phyloP scores from a whole-genome alignment of 345 rosid genomes.

The Passiflora organensis region DNA sequence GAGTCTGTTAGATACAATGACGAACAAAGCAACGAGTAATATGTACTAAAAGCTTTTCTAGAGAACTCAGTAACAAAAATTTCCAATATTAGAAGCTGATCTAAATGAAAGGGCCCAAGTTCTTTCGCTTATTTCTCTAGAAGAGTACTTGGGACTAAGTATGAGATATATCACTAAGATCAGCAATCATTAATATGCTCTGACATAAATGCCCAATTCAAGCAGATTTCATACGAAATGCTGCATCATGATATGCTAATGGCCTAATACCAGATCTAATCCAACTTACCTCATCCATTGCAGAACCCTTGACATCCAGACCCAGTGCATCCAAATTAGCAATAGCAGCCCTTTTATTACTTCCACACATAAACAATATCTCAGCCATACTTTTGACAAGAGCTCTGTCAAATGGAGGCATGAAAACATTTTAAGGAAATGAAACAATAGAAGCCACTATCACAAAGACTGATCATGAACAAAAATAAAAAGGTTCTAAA shows the following conservation, averaged over 20 bases:
- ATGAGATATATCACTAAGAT: too few relatives aligned
- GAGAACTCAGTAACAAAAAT: not conserved
- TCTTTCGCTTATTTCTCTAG: too few relatives aligned
- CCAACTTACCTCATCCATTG: conserved; percentile 53
- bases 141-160: too few relatives aligned
- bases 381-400: conserved; percentile 89
- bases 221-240: too few relatives aligned
- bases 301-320: conserved; percentile 29
- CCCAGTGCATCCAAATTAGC: conserved; percentile 43
- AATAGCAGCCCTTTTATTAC: conserved; percentile 57
- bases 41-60: not conserved
- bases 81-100: not conserved
- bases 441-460: not conserved
- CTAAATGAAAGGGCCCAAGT: too few relatives aligned
- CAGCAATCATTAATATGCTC: too few relatives aligned
- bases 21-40: conserved; percentile 7
- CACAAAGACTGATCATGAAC: conserved; percentile 6
- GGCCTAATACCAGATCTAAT: conserved; percentile 5
- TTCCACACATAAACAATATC: conserved; percentile 86
- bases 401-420: conserved; percentile 42
- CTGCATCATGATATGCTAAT: conserved; percentile 7
- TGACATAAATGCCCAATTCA: too few relatives aligned
- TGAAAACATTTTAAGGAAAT: not conserved
- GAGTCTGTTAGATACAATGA: conserved; percentile 31
- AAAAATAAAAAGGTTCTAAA: not conserved